Base-by-base conservation (phyloP, 176 grass and related monocot species). In the Eragrostis curvula region DNA sequence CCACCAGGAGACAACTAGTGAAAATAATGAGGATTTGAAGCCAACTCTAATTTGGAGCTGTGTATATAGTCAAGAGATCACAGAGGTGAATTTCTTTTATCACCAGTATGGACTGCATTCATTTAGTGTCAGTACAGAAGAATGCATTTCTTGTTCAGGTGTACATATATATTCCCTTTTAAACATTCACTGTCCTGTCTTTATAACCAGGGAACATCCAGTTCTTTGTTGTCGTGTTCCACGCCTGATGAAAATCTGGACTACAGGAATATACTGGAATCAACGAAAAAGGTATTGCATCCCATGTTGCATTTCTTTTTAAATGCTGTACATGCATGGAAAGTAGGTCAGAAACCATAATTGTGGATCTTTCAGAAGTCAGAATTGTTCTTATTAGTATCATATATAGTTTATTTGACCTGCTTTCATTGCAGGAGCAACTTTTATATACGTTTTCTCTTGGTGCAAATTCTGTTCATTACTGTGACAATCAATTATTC, bases 231-330 rank as follows among this genome's bases (percentile, higher is more conserved):
- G 56, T 89, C 89, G 41, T 98, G 88, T 29, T 71, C 96, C 16
- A 93, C 88, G 74, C 90, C 96, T 60, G 96, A 98, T 89, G 90
- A 89, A 90, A 86, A 77, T 76, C 81, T 95, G 49, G 96, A 95
- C 75, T 98, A 93, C 79, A 85, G 82, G 52, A 89, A 86, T 78
- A 76, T 91, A 84, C 41, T 98, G 68, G 85, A 85, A 78, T 89
- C 90, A 65, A 85, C 92, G 66, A 95, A 83, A 85, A 81, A 90
- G 96, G 96, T 98, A 87, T 71, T 69, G 46, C 66, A 40, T 62
- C 57, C 71, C 70, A 70, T 51, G 50, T 55, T 52, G 16, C 70
- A 63, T 85, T 87, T 82, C 65, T 7, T 89, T 84, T 62, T 74
- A 52, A 71, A 72, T 28, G 16, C 64, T 62, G n/a, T 88, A 76